phyloP scores from a whole-genome alignment of 1,284 basidiomycete species.

The Cutaneotrichosporon sp. region DNA sequence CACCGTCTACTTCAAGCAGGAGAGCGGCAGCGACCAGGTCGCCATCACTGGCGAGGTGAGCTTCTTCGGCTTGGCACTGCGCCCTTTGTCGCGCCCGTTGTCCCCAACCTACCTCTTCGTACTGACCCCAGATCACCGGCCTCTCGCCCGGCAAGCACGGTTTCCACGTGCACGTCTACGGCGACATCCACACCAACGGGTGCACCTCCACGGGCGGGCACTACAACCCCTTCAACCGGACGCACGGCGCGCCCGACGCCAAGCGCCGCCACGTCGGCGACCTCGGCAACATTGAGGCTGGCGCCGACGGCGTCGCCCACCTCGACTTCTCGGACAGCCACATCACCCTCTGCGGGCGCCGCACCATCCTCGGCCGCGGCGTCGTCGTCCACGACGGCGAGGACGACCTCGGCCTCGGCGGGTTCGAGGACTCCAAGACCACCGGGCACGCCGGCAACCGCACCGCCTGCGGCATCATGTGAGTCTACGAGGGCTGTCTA shows the following conservation, averaged over 20 bases:
- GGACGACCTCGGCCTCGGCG: conserved; percentile 23
- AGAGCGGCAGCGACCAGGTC: conserved; percentile 7
- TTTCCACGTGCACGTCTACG: conserved; percentile 23
- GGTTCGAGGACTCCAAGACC: conserved; percentile 17
- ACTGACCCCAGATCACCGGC: conserved; percentile 16
- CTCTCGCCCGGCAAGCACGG: conserved; percentile 19
- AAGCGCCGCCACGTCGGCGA: conserved; percentile 21
- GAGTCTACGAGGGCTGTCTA: too few species aligned
- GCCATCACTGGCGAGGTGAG: conserved; percentile 18
- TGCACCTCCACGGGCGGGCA: conserved; percentile 17
- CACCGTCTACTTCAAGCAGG: conserved; percentile 17
- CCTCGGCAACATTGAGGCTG: conserved; percentile 24
- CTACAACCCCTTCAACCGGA: conserved; percentile 22
- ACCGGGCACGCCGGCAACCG: conserved; percentile 25
- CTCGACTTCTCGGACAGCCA: conserved; percentile 14
- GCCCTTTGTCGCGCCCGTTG: too few species aligned
- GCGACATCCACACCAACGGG: conserved; percentile 15
- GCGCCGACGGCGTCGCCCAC: conserved; percentile 9
- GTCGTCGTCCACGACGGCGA: conserved; percentile 22
- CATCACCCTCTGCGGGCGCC: conserved; percentile 13
- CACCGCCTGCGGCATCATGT: conserved; percentile 21
- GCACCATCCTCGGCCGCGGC: conserved; percentile 17
- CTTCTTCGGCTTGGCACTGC: too few species aligned
- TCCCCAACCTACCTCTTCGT: too few species aligned
- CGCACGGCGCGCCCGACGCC: conserved; percentile 19